Percentiles rank a stretch among this genome's conserved stretches.
Evolutionary conservation across 169 alveolate species (phyloP).

Genomic region (Plasmodium yoelii): DNA sequence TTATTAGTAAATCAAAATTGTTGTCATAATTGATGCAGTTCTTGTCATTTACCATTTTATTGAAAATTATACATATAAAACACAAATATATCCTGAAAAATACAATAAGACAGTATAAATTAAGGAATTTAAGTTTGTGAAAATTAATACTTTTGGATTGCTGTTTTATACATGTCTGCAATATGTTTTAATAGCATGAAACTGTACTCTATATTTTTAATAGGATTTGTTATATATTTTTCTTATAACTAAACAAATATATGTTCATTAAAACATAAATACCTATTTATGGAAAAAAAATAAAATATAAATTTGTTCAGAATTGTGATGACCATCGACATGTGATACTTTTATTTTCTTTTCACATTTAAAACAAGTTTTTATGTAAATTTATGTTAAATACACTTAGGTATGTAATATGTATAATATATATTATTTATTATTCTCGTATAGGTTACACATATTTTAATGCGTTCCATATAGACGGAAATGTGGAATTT

Average conservation of each 20-base stretch:
- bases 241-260: too few relatives aligned
- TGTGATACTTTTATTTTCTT: neutral
- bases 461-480: neutral
- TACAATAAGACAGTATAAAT: neutral
- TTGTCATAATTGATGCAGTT: neutral
- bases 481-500: constrained; percentile 10
- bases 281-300: neutral
- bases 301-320: too few relatives aligned
- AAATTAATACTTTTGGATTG: too few relatives aligned
- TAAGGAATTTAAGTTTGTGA: neutral
- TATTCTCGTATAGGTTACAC: neutral
- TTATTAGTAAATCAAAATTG: constrained; percentile 36
- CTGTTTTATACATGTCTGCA: too few relatives aligned
- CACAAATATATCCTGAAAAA: neutral
- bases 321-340: too few relatives aligned
- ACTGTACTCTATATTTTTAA: too few relatives aligned
- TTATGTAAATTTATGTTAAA: constrained; percentile 1
- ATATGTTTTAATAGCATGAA: too few relatives aligned
- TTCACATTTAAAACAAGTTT: constrained; percentile 6
- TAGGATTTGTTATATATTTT: too few relatives aligned
- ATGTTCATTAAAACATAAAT: neutral
- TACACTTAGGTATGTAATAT: neutral
- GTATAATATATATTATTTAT: neutral
- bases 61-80: constrained; percentile 11
- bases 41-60: constrained; percentile 19